Evolutionary conservation across 257 asterid species (phyloP).

Genomic region (Mitragyna speciosa): DNA sequence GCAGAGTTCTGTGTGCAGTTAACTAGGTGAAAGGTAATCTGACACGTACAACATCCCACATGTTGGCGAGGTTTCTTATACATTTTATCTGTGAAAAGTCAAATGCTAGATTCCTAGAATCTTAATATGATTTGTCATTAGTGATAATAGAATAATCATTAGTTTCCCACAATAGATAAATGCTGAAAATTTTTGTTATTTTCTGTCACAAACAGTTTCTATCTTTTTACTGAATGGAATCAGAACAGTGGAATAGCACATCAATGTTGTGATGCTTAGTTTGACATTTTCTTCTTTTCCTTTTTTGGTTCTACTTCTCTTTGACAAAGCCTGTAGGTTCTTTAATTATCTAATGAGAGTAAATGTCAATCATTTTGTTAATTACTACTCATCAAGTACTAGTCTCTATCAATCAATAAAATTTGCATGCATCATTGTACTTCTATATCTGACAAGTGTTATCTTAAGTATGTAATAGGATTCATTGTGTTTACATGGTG

Average conservation of each 20-base stretch:
- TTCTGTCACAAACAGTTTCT: background rate
- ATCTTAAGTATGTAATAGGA: background rate
- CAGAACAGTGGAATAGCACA: slow-evolving; percentile 1
- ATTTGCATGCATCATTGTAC: background rate
- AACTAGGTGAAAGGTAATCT: too few relatives aligned
- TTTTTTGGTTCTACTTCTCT: background rate
- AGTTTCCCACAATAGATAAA: too few relatives aligned
- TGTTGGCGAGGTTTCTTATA: background rate
- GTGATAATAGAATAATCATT: too few relatives aligned
- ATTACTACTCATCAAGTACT: background rate
- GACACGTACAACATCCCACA: background rate
- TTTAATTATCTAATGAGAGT: background rate
- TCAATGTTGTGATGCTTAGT: background rate
- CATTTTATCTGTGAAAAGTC: background rate
- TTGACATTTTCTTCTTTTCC: background rate
- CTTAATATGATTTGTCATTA: background rate
- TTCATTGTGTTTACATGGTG: background rate
- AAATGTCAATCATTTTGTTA: background rate
- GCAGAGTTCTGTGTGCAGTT: background rate
- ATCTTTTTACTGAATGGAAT: background rate
- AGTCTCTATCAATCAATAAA: background rate
- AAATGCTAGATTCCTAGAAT: background rate
- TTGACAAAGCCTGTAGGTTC: background rate
- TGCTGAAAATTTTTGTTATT: too few relatives aligned
- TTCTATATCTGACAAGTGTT: background rate